Evolutionary conservation across 495 filamentous ascomycete genomes (phyloP), one percentile per base, ranked within the genome.

Genomic region (Podospora pseudoanserina): DNA sequence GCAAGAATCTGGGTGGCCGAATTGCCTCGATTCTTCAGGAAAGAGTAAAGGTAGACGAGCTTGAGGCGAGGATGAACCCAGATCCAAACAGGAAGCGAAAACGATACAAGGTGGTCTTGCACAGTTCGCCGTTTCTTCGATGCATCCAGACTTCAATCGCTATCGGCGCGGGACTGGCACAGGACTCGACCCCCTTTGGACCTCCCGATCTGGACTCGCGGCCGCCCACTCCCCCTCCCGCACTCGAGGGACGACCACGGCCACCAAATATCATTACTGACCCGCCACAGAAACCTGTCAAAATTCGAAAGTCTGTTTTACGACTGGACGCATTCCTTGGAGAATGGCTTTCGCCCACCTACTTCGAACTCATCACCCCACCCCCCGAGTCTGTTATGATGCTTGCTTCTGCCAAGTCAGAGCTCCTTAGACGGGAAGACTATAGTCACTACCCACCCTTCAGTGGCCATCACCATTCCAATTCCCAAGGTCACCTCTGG

Each of bases 131-230:
- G 1, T 99, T 92, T 73, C 83, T 97, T 20, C 88, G 95, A 73
- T 99, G 95, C 76, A 83, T 97, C 20, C 95, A 99, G 76, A 97
- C 95, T 0, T 91, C 93, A 3, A 86, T 97, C 64, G 94, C 89
- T 15, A 92, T 99, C 74, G 89, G 92, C 70, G 89, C 94, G 5
- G 96, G 95, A 9, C 88, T 99, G 28, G 90, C 90, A 20, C 88
- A 94, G 71, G 87, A 86, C 69, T 70, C 77, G n/a, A 65, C 72
- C 26, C 70, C 77, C 27, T 73, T 68, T 66, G 79, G 74, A 57
- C 72, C 75, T 57, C 69, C 74, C 56, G 68, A 23, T 60, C 26
- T 74, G 70, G 44, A 61, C 64, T 18, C 34, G 20, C 63, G 64
- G 74, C 39, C 69, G 66, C 65, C 67, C 53, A 56, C 69, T 19